Percentiles rank a stretch among this genome's conserved stretches.
Evolutionary conservation across 2,329 filamentous ascomycete genomes (phyloP).

Genomic region (Colletotrichum lupini): DNA sequence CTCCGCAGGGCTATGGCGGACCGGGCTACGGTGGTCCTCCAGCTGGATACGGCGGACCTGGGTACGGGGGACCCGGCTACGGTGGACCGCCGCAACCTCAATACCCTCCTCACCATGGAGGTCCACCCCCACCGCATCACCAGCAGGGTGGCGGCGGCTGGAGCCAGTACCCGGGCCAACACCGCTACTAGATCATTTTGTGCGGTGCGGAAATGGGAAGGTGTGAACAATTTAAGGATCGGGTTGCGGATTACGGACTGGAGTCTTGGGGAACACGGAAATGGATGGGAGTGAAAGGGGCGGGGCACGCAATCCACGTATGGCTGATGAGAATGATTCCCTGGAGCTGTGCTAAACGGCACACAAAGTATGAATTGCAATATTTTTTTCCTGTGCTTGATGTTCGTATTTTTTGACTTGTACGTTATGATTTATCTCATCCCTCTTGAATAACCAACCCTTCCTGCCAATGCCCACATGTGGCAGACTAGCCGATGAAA

Average conservation of each 20-base stretch:
- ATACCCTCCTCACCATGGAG: slow-evolving; percentile 30
- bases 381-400: background rate
- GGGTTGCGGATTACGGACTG: background rate
- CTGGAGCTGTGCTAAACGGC: background rate
- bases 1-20: slow-evolving; percentile 41
- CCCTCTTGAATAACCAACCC: background rate
- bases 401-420: background rate
- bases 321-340: slow-evolving; percentile 3
- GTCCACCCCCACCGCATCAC: slow-evolving; percentile 35
- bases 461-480: background rate
- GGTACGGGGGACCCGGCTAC: slow-evolving; percentile 41
- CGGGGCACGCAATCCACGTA: background rate
- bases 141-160: slow-evolving; percentile 42
- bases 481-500: background rate
- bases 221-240: background rate
- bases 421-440: background rate
- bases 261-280: slow-evolving; percentile 7
- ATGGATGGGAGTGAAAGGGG: background rate
- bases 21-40: slow-evolving; percentile 43
- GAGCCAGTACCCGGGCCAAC: slow-evolving; percentile 51
- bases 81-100: slow-evolving; percentile 34
- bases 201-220: background rate
- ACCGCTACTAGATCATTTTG: slow-evolving; percentile 40
- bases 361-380: slow-evolving; percentile 6
- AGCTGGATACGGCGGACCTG: slow-evolving; percentile 32